Percentiles rank a stretch among this genome's conserved stretches.
phyloP scores from a whole-genome alignment of 768 basidiomycete species.

The Phallus indusiatus region DNA sequence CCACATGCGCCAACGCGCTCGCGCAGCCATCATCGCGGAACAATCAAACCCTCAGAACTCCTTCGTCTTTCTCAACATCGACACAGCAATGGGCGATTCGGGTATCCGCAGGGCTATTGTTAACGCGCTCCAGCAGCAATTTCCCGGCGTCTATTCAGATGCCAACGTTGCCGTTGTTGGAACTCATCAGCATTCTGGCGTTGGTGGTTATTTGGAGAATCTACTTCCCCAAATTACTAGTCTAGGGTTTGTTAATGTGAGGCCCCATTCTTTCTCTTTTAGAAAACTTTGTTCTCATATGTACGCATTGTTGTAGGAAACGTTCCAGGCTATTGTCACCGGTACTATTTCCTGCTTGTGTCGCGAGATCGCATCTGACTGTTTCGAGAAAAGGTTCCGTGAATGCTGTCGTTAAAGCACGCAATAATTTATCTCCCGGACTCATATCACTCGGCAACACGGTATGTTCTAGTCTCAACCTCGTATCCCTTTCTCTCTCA shows the following conservation, averaged over 20 bases:
- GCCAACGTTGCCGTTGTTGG: conserved; percentile 68
- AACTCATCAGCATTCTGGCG: conserved; percentile 67
- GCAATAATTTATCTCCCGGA: conserved; percentile 50
- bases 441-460: conserved; percentile 57
- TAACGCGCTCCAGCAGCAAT: conserved; percentile 41
- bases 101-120: conserved; percentile 66
- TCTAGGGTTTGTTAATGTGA: conserved; percentile 52
- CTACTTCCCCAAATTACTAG: conserved; percentile 69
- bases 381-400: conserved; percentile 26
- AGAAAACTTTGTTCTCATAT: neutral
- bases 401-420: conserved; percentile 58
- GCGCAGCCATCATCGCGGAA: conserved; percentile 69
- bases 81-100: conserved; percentile 77
- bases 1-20: conserved; percentile 71
- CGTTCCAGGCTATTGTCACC: conserved; percentile 60
- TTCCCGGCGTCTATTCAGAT: conserved; percentile 55
- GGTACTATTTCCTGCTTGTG: conserved; percentile 27
- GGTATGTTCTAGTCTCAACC: too few relatives aligned
- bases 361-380: too few relatives aligned
- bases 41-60: conserved; percentile 44
- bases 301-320: conserved; percentile 30
- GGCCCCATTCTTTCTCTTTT: neutral
- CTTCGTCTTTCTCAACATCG: conserved; percentile 69
- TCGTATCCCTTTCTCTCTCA: too few relatives aligned
- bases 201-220: conserved; percentile 72